These are phyloP conservation scores for Bipolaris cookei DNA, from an alignment of 2,329 filamentous ascomycete species.

Conservation along the genomic window DNA sequence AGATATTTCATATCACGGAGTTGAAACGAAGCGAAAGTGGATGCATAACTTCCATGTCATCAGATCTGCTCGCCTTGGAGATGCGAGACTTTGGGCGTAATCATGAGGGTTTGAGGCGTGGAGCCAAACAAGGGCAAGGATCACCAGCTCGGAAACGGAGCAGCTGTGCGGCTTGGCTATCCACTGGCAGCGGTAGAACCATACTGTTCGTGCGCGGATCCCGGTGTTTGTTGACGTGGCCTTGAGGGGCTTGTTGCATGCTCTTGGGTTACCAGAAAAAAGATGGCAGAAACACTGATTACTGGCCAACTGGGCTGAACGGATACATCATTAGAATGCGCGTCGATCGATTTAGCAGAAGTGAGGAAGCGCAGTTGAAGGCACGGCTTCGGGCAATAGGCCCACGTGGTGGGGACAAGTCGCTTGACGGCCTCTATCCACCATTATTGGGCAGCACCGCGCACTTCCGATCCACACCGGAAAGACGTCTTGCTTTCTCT, in stretches of 20 bases:
- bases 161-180: neutral
- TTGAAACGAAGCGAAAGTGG: constrained; percentile 6
- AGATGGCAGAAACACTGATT: neutral
- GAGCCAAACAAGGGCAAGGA: constrained; percentile 7
- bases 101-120: neutral
- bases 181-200: neutral
- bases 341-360: constrained; percentile 7
- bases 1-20: neutral
- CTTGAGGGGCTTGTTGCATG: neutral
- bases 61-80: constrained; percentile 9
- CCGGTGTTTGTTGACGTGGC: constrained; percentile 23
- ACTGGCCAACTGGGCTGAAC: constrained; percentile 2
- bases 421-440: constrained; percentile 16
- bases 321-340: constrained; percentile 6
- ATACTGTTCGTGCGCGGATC: constrained; percentile 9
- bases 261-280: neutral
- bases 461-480: constrained; percentile 25
- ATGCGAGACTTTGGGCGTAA: constrained; percentile 7
- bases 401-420: constrained; percentile 16
- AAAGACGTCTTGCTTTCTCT: constrained; percentile 23
- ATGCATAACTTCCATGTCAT: neutral
- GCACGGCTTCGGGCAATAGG: constrained; percentile 14
- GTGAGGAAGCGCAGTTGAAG: constrained; percentile 12
- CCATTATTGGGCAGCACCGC: constrained; percentile 24
- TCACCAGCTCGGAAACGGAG: neutral